Conservation (phyloP, 441 rosid genomes). For the Arabidopsis hybrid region DNA sequence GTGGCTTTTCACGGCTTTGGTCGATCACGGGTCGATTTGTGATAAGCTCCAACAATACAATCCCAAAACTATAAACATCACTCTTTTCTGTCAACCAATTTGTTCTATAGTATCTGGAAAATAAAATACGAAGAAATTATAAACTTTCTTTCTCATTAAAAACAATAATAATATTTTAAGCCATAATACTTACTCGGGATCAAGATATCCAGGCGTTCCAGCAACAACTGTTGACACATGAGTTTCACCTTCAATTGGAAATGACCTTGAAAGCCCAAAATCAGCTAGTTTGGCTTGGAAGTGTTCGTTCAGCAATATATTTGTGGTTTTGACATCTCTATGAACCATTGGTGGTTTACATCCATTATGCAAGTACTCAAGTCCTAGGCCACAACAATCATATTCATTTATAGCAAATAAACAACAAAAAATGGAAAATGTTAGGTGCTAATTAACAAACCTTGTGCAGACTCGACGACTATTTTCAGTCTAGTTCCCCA, state of each 20-base stretch:
- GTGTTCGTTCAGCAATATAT: slow-evolving; percentile 49
- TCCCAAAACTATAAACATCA: too few species aligned
- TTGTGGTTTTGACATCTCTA: slow-evolving; percentile 55
- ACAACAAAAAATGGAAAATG: too few species aligned
- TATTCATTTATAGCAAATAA: background rate
- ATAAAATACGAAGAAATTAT: too few species aligned
- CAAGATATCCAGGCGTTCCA: slow-evolving; percentile 50
- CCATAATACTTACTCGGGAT: slow-evolving; percentile 52
- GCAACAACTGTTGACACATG: slow-evolving; percentile 52
- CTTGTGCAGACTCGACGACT: slow-evolving; percentile 51
- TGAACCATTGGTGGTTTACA: slow-evolving; percentile 55
- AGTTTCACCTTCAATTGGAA: slow-evolving; percentile 39
- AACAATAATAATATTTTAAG: background rate
- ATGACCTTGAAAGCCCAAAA: slow-evolving; percentile 54
- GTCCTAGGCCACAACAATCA: slow-evolving; percentile 13
- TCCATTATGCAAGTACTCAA: slow-evolving; percentile 43
- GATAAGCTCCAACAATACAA: too few species aligned
- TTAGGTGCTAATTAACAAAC: slow-evolving; percentile 29
- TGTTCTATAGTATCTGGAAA: background rate
- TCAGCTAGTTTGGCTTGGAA: slow-evolving; percentile 52
- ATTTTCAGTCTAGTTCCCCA: slow-evolving; percentile 53
- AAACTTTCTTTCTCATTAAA: background rate
- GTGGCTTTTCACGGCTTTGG: too few species aligned
- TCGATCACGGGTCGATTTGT: too few species aligned
- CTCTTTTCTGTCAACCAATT: slow-evolving; percentile 31